These are phyloP conservation scores for Zygosaccharomyces sapae DNA, from an alignment of 1,139 yeast genomes.

Conservation along the genomic window DNA sequence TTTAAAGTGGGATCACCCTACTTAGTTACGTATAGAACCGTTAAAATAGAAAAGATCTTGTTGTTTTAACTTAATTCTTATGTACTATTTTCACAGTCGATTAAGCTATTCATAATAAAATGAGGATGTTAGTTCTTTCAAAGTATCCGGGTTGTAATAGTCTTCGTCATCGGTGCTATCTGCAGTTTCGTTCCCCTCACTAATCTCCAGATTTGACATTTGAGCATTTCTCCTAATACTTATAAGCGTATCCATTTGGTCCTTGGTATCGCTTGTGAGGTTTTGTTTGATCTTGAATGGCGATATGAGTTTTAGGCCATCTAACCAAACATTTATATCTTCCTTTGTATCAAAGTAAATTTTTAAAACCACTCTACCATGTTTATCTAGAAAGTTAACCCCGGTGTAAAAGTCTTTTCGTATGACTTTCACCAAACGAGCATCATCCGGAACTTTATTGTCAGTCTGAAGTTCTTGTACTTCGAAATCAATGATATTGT, in stretches of 20 bases:
- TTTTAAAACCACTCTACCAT: conserved; percentile 43
- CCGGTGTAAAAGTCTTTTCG: conserved; percentile 55
- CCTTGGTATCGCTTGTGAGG: conserved; percentile 55
- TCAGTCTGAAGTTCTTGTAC: conserved; percentile 20
- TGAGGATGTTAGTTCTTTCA: conserved; percentile 41
- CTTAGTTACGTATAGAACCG: not conserved
- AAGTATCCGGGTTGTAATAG: conserved; percentile 43
- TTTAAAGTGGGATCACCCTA: not conserved
- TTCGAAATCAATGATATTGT: conserved; percentile 24
- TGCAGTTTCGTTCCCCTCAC: conserved; percentile 33
- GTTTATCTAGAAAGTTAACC: conserved; percentile 47
- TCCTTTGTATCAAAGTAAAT: conserved; percentile 73
- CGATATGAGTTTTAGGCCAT: conserved; percentile 65
- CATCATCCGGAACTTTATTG: conserved; percentile 25
- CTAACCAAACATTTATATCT: conserved; percentile 70
- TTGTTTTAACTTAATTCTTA: not conserved
- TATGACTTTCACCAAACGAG: conserved; percentile 47
- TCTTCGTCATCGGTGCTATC: conserved; percentile 39
- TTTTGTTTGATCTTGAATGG: conserved; percentile 25
- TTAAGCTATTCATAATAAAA: conserved; percentile 41
- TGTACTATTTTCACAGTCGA: not conserved
- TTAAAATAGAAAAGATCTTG: not conserved
- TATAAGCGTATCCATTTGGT: conserved; percentile 54
- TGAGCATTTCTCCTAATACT: conserved; percentile 65
- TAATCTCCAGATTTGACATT: conserved; percentile 47